These are phyloP conservation scores for Xylariaceae sp. DNA, from an alignment of 2,329 filamentous ascomycete species.

Conservation along the genomic window DNA sequence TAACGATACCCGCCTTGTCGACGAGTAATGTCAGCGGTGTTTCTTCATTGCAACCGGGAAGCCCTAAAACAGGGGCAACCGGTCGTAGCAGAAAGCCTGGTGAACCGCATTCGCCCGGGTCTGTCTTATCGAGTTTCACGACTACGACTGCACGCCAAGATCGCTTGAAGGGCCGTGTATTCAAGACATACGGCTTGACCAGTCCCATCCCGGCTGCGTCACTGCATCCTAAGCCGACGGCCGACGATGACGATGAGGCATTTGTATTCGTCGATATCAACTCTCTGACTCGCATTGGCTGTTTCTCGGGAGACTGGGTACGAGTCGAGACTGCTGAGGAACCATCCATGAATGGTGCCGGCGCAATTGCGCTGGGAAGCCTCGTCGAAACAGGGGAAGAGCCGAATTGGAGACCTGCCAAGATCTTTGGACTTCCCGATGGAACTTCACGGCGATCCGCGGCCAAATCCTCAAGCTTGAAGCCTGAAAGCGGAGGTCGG, in stretches of 20 bases:
- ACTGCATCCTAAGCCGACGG: constrained; percentile 73
- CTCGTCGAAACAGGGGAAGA: constrained; percentile 60
- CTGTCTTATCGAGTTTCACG: constrained; percentile 84
- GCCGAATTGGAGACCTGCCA: constrained; percentile 71
- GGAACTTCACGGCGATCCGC: constrained; percentile 58
- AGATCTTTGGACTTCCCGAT: constrained; percentile 84
- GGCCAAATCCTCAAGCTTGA: constrained; percentile 54
- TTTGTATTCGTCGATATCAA: constrained; percentile 87
- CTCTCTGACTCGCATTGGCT: constrained; percentile 81
- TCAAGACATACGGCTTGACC: constrained; percentile 75
- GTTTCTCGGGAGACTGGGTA: constrained; percentile 97
- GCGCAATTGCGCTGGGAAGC: constrained; percentile 61
- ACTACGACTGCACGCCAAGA: constrained; percentile 73
- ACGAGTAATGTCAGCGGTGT: constrained; percentile 73
- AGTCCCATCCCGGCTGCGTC: constrained; percentile 67
- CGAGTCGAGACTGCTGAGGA: constrained; percentile 73
- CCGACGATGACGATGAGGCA: constrained; percentile 79
- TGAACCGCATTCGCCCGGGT: constrained; percentile 76
- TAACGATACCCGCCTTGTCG: constrained; percentile 72
- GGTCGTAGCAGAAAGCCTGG: constrained; percentile 61
- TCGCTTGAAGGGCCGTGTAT: constrained; percentile 68
- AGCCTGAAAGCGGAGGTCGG: constrained; percentile 43
- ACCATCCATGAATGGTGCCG: constrained; percentile 62
- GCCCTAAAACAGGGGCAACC: constrained; percentile 71
- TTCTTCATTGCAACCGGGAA: constrained; percentile 74